phyloP scores from a whole-genome alignment of 495 filamentous ascomycete species.

The Penicillium bovifimosum region DNA sequence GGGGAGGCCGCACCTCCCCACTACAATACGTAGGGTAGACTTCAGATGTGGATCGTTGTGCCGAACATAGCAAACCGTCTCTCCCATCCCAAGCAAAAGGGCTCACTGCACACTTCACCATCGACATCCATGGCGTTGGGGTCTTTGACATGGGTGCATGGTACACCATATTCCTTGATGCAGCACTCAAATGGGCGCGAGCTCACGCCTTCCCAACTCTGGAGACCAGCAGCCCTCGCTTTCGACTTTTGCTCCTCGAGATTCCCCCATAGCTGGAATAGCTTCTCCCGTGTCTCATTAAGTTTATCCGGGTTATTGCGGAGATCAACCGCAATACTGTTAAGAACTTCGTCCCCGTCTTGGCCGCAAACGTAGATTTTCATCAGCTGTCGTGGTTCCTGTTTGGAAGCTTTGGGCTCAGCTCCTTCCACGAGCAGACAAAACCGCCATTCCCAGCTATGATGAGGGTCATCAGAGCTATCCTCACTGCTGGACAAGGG shows the following conservation, averaged over 20 bases:
- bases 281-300: conserved; percentile 54
- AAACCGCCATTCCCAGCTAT: conserved; percentile 74
- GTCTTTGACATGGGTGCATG: conserved; percentile 26
- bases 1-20: no score
- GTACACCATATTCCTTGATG: conserved; percentile 52
- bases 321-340: conserved; percentile 63
- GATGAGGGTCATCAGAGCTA: background rate
- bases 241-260: conserved; percentile 61
- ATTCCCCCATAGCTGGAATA: conserved; percentile 82
- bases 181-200: conserved; percentile 35
- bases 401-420: conserved; percentile 18
- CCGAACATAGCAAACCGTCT: conserved; percentile 46
- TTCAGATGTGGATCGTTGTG: conserved; percentile 36
- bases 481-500: conserved; percentile 42
- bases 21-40: background rate
- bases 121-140: conserved; percentile 20
- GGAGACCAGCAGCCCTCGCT: conserved; percentile 7
- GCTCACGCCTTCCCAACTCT: conserved; percentile 10
- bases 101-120: conserved; percentile 21
- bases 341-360: conserved; percentile 60
- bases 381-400: conserved; percentile 39
- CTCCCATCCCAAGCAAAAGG: conserved; percentile 45
- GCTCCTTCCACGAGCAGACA: conserved; percentile 64
- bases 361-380: conserved; percentile 61
- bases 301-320: conserved; percentile 43